Evolutionary conservation across 2,329 filamentous ascomycete species (phyloP), one percentile per base, ranked within the genome.

Genomic region (Claviceps pazoutovae): DNA sequence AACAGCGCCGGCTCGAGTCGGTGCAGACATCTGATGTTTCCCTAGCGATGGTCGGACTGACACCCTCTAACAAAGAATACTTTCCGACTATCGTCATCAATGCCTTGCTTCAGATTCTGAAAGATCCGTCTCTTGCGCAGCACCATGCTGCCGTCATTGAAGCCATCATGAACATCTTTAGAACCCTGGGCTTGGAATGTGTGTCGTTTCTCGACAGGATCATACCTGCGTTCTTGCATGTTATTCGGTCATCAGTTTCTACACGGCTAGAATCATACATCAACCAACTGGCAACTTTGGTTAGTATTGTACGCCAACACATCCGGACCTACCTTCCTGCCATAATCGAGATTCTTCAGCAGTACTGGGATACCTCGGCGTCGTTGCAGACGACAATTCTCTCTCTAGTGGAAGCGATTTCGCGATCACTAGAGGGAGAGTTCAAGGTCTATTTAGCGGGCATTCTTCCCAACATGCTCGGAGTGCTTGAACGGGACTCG

Each of bases 31-130:
- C 91, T 0, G 93, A 98, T 66, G 94, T 98, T 46, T 93, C 90
- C 3, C 76, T 98, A 34, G 97, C 98, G 75, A 98, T 98, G 91
- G 89, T 88, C 43, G 93, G 94, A 14, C 75, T 96, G 42, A 97
- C 90, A 0, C 94, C 93, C 0, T 97, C 91, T 0, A 95, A 88
- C 62, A 95, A 98, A 63, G 93, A 98, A 61, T 98, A 98, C 67
- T 98, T 95, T 63, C 93, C 93, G 0, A 98, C 93, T 0, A 89
- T 98, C 17, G 93, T 96, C 46, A 96, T 98, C 64, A 95, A 95
- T 61, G 94, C 93, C 1, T 76, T 98, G 11, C 82, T 98, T 61
- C 84, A 89, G 52, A 90, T 98, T 58, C 71, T 98, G 38, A 94
- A 91, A 61, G 93, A 98, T 59, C 82, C 83, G 26, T 97, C 93